phyloP scores from a whole-genome alignment of 345 rosid species.

The Salix brachista region DNA sequence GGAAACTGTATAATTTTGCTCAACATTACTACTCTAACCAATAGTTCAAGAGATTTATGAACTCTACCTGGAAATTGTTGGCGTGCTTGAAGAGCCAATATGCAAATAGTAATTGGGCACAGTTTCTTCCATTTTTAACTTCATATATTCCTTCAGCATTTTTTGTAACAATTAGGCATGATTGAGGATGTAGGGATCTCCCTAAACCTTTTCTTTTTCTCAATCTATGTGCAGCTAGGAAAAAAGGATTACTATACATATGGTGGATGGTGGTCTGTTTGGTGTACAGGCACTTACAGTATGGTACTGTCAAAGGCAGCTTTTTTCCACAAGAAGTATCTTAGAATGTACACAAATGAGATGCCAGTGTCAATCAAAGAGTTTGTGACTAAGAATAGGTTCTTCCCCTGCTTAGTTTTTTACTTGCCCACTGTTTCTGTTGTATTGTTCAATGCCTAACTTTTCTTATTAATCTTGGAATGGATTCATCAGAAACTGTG shows the following conservation, averaged over 20 bases:
- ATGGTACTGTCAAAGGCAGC: conserved; percentile 97
- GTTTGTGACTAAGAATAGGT: conserved; percentile 70
- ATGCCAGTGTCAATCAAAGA: conserved; percentile 83
- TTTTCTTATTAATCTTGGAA: conserved; percentile 17
- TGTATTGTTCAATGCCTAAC: conserved; percentile 8
- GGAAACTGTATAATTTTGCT: neutral
- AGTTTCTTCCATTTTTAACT: neutral
- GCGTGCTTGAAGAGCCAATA: neutral
- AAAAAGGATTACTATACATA: conserved; percentile 45
- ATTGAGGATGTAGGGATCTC: neutral
- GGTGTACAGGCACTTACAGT: conserved; percentile 97
- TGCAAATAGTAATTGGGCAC: neutral
- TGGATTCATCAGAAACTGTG: conserved; percentile 71
- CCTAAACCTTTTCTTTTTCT: neutral
- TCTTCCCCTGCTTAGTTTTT: conserved; percentile 9
- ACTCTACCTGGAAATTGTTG: neutral
- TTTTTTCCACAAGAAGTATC: conserved; percentile 93
- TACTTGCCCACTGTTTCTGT: neutral
- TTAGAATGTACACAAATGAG: conserved; percentile 65
- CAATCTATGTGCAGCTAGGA: conserved; percentile 48
- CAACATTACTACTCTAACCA: neutral
- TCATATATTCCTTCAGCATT: neutral
- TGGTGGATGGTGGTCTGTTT: conserved; percentile 99
- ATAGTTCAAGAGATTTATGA: neutral
- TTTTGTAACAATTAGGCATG: neutral